A percentile compares a stretch with the other conserved stretches of the same genome.
Conservation (phyloP, 164 flowering plant species). For the Macadamia integrifolia region DNA sequence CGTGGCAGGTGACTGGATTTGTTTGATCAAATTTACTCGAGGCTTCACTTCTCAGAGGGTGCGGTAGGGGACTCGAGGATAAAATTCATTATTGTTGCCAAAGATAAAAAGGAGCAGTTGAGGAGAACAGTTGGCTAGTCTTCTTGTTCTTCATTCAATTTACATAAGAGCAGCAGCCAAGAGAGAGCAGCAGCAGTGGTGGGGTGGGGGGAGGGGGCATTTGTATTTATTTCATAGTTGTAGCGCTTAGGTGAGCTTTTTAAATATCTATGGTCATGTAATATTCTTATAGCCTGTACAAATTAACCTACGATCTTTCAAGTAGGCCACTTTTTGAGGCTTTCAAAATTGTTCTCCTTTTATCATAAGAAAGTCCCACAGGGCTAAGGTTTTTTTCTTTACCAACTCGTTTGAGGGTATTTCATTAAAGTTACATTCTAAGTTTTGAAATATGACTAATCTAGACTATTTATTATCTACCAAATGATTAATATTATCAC, state of each 20-base stretch:
- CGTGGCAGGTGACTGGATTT: neutral
- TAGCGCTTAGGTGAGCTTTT: slow-evolving; percentile 11
- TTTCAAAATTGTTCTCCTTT: neutral
- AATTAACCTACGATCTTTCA: slow-evolving; percentile 3
- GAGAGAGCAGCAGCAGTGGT: neutral
- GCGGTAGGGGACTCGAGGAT: neutral
- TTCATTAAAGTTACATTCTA: too few relatives aligned
- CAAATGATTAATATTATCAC: too few relatives aligned
- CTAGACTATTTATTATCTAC: too few relatives aligned
- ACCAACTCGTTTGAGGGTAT: too few relatives aligned
- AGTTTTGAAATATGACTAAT: too few relatives aligned
- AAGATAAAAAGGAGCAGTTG: slow-evolving; percentile 6
- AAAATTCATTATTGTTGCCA: neutral
- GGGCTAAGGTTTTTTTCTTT: too few relatives aligned
- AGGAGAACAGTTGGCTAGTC: slow-evolving; percentile 9
- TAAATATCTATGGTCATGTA: neutral
- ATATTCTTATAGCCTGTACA: slow-evolving; percentile 10
- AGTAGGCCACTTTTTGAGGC: slow-evolving; percentile 5
- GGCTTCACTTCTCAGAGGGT: neutral
- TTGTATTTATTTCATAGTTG: slow-evolving; percentile 21
- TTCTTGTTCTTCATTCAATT: slow-evolving; percentile 6
- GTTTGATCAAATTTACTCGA: neutral
- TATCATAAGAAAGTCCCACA: too few relatives aligned
- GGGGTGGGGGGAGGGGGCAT: slow-evolving; percentile 11
- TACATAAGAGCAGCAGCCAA: slow-evolving; percentile 14